Conservation (phyloP, 495 filamentous ascomycete species). For the Hypoxylon perforatum region DNA sequence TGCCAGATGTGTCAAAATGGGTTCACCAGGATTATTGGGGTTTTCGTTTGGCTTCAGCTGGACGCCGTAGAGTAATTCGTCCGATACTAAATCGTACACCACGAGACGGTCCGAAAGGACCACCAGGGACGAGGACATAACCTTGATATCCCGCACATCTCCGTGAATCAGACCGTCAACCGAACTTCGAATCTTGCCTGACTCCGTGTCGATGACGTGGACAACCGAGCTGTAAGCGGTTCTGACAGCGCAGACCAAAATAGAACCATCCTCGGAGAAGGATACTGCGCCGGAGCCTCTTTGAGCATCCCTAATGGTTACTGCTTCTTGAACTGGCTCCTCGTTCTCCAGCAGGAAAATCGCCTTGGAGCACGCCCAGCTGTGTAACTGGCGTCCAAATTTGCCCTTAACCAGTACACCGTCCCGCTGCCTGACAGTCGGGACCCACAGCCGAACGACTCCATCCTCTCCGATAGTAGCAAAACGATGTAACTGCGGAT, state of each 20-base stretch:
- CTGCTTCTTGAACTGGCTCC: constrained; percentile 44
- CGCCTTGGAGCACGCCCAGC: constrained; percentile 76
- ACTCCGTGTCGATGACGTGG: constrained; percentile 69
- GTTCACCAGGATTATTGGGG: constrained; percentile 18
- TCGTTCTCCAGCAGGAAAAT: constrained; percentile 64
- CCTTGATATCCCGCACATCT: constrained; percentile 64
- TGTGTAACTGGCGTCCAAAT: constrained; percentile 64
- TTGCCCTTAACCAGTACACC: constrained; percentile 67
- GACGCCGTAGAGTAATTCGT: constrained; percentile 63
- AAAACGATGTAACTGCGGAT: constrained; percentile 74
- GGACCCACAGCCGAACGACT: constrained; percentile 79
- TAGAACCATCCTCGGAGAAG: constrained; percentile 89
- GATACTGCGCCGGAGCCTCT: constrained; percentile 66
- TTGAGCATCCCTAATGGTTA: constrained; percentile 19
- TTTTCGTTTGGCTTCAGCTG: constrained; percentile 45
- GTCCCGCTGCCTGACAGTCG: constrained; percentile 70
- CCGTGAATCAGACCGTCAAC: constrained; percentile 66
- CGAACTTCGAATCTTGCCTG: constrained; percentile 64
- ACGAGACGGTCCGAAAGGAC: constrained; percentile 69
- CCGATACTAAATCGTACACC: constrained; percentile 74
- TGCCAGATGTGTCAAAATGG: constrained; percentile 67
- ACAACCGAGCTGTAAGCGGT: constrained; percentile 59
- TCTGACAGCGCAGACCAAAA: constrained; percentile 71
- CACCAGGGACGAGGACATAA: constrained; percentile 70
- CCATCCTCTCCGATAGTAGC: constrained; percentile 86